Evolutionary conservation across 2,329 filamentous ascomycete species (phyloP), one percentile per base, ranked within the genome.

Genomic region (Tolypocladium guangdongense): DNA sequence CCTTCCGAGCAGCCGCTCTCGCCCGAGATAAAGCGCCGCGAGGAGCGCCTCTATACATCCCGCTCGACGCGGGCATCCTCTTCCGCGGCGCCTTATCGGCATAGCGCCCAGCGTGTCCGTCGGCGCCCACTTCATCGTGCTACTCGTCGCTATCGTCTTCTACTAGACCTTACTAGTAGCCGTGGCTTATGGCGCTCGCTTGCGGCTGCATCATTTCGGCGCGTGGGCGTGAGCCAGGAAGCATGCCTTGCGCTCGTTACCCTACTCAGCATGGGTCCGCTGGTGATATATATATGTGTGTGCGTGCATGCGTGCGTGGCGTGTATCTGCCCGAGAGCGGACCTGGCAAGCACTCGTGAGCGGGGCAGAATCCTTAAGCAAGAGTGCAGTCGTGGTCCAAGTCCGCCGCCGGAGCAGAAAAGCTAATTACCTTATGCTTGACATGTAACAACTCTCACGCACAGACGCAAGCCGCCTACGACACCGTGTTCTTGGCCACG

Each of bases 41-140:
- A 84, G 54, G 78, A 86, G 60, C 79, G 90, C 59, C 73, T 91
- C 12, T 87, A 91, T 90, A 87, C 59, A 76, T 91, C 54, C 76
- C 91, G 53, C 78, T 91, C 18, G 88, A 92, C 71, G 84, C 87
- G 32, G 88, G 88, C 32, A 91, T 91, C 59, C 60, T 70, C 46
- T 70, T 70, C 52, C 68, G 70, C 60, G 87, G 83, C 63, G 76
- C 91, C 56, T 92, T 92, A 91, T 92, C 59, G 88, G 88, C 56
- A 90, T 91, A 86, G 86, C 88, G 4, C 76, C 92, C 43, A 88
- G 85, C 35, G 87, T 92, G 8, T 84, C 87, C 3, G 86, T 86
- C 0, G 87, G 87, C 1, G 83, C 84, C 10, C 81, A 85, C 5
- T 92, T 92, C 62, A 76, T 88, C 52, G 83, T 91, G n/a, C 82